These are phyloP conservation scores for Dipodascus albidus DNA, from an alignment of 805 yeast species.

Conservation along the genomic window DNA sequence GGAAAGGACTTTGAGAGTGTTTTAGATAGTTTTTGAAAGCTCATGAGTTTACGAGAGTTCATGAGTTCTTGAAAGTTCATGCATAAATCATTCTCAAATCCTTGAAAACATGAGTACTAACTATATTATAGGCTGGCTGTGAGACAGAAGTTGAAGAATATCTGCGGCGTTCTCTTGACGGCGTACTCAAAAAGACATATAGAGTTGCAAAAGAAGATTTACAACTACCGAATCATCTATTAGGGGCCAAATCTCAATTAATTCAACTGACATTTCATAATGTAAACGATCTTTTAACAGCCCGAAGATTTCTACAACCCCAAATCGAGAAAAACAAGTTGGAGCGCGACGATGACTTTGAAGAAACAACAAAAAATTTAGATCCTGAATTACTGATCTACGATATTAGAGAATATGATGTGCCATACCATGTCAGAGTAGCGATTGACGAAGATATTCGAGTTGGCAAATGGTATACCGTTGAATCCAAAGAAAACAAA, in stretches of 20 bases:
- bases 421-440: conserved; percentile 92
- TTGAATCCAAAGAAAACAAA: conserved; percentile 49
- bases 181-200: conserved; percentile 42
- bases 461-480: conserved; percentile 93
- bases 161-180: conserved; percentile 55
- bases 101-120: not conserved
- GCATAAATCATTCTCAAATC: not conserved
- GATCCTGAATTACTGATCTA: conserved; percentile 54
- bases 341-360: conserved; percentile 55
- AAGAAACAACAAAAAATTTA: conserved; percentile 17
- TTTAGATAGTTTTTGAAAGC: not conserved
- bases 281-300: conserved; percentile 59
- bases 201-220: conserved; percentile 69
- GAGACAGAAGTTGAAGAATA: conserved; percentile 81
- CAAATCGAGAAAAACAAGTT: conserved; percentile 56
- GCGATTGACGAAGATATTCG: conserved; percentile 78
- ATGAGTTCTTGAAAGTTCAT: too few relatives aligned
- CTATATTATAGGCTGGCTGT: conserved; percentile 22
- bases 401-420: conserved; percentile 89
- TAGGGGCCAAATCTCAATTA: conserved; percentile 58
- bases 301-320: conserved; percentile 59
- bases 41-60: not conserved
- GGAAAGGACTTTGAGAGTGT: not conserved
- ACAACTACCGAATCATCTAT: conserved; percentile 43
- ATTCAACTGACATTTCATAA: conserved; percentile 66